Evolutionary conservation across 202 grass and related monocot species (phyloP).

Genomic region (Carex sylvatica): DNA sequence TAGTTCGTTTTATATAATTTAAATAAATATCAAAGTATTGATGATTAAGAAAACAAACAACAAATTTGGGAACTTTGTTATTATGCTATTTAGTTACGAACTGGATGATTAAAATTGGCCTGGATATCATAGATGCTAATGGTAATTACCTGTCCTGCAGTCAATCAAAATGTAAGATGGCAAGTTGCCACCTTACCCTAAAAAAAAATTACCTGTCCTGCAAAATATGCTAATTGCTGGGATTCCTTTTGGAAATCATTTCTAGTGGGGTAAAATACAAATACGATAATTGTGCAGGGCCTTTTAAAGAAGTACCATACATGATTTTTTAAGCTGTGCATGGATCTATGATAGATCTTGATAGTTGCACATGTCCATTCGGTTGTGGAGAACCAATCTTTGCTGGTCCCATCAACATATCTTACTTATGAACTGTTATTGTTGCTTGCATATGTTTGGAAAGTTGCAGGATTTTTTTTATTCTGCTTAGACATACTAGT

Average conservation of each 20-base stretch:
- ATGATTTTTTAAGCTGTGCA: not conserved
- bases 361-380: constrained; percentile 13
- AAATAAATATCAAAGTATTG: not conserved
- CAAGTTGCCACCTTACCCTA: no score
- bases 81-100: not conserved
- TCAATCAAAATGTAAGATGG: no score
- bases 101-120: not conserved
- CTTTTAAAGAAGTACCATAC: not conserved
- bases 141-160: not conserved
- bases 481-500: not conserved
- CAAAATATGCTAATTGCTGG: not conserved
- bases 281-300: not conserved
- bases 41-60: not conserved
- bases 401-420: constrained; percentile 21
- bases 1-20: not conserved
- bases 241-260: not conserved
- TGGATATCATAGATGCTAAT: not conserved
- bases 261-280: not conserved
- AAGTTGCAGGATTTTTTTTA: not conserved
- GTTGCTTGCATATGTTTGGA: not conserved
- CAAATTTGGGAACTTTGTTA: not conserved
- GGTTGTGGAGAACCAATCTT: constrained; percentile 15
- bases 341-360: not conserved
- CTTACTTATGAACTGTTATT: not conserved
- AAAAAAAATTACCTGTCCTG: not conserved